A percentile compares a stretch with the other conserved stretches of the same genome.
Conservation (phyloP, 371 early-diverging fungal genomes). For the Mortierella sp. region DNA sequence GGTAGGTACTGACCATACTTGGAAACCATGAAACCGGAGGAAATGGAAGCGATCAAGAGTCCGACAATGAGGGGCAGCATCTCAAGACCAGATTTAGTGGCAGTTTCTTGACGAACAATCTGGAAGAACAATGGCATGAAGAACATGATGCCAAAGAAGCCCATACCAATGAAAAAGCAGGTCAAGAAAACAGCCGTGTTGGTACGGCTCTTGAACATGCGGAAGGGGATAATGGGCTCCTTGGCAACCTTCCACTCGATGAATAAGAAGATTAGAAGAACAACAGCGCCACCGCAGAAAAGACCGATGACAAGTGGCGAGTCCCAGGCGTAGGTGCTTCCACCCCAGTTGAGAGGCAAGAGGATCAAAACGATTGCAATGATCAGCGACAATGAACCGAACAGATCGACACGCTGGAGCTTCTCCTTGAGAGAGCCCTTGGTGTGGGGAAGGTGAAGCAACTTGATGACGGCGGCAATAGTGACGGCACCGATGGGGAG, state of each 20-base stretch:
- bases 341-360: constrained; percentile 68
- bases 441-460: constrained; percentile 58
- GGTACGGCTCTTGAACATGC: constrained; percentile 56
- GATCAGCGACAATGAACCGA: constrained; percentile 62
- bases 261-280: constrained; percentile 58
- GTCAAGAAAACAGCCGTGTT: constrained; percentile 50
- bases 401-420: constrained; percentile 74
- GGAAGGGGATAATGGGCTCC: constrained; percentile 67
- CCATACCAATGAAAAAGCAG: constrained; percentile 62
- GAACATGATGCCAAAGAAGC: constrained; percentile 65
- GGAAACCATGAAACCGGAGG: constrained; percentile 66
- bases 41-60: constrained; percentile 64
- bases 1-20: constrained; percentile 65
- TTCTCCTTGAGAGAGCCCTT: constrained; percentile 62
- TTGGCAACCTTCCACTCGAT: constrained; percentile 65
- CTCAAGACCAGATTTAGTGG: constrained; percentile 70
- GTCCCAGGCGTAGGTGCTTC: constrained; percentile 45
- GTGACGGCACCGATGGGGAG: constrained; percentile 67
- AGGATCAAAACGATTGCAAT: constrained; percentile 62
- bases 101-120: constrained; percentile 65
- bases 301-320: constrained; percentile 61
- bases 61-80: constrained; percentile 75
- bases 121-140: constrained; percentile 74
- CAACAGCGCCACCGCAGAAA: constrained; percentile 62
- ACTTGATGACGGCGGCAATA: constrained; percentile 55